Evolutionary conservation across 2,329 filamentous ascomycete species (phyloP).

Genomic region (Penicillium brevicompactum): DNA sequence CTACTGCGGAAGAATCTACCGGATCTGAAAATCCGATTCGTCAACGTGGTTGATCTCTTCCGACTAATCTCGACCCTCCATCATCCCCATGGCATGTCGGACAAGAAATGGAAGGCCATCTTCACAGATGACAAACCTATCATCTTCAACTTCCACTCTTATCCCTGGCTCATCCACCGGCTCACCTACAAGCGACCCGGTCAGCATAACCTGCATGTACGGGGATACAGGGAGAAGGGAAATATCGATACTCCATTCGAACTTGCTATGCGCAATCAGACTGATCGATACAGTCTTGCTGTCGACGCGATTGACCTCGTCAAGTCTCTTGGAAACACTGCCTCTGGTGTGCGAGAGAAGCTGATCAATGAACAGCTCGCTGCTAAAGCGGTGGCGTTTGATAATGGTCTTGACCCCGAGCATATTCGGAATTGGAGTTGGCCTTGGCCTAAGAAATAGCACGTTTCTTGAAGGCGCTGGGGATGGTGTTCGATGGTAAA

Average conservation of each 20-base stretch:
- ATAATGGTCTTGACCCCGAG: slow-evolving; percentile 70
- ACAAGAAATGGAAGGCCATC: slow-evolving; percentile 66
- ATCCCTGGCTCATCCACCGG: slow-evolving; percentile 78
- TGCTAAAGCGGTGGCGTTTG: slow-evolving; percentile 66
- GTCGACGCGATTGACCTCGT: slow-evolving; percentile 76
- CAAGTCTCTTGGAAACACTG: slow-evolving; percentile 63
- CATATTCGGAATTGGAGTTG: slow-evolving; percentile 68
- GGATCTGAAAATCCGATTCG: slow-evolving; percentile 73
- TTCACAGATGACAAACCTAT: slow-evolving; percentile 74
- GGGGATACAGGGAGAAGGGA: slow-evolving; percentile 79
- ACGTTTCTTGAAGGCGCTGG: neutral
- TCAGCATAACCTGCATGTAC: slow-evolving; percentile 69
- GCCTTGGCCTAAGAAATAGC: slow-evolving; percentile 45
- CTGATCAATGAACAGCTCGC: slow-evolving; percentile 66
- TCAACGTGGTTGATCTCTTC: slow-evolving; percentile 81
- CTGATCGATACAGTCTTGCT: slow-evolving; percentile 74
- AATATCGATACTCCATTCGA: slow-evolving; percentile 82
- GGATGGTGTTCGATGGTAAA: no score
- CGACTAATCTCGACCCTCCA: slow-evolving; percentile 70
- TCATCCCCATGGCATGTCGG: slow-evolving; percentile 72
- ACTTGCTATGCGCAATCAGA: slow-evolving; percentile 75
- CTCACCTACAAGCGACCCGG: slow-evolving; percentile 75
- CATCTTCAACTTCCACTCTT: slow-evolving; percentile 84
- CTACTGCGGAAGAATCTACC: slow-evolving; percentile 72
- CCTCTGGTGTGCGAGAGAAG: slow-evolving; percentile 62